Conservation (phyloP, 2,329 filamentous ascomycete genomes). For the Phialocephala sp. region DNA sequence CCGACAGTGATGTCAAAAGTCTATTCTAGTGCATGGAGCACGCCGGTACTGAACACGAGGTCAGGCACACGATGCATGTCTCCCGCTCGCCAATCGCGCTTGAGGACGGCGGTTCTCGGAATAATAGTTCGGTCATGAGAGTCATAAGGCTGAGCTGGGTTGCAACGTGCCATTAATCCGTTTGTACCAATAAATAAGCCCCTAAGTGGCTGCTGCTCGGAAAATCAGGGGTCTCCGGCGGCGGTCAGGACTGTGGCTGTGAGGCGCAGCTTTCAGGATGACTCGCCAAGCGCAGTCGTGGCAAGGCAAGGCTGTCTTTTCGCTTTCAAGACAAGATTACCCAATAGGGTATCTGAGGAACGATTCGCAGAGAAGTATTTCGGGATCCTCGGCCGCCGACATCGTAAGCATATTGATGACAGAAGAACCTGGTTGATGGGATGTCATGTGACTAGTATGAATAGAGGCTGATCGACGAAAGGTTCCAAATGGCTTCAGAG, state of each 20-base stretch:
- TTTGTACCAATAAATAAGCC: neutral
- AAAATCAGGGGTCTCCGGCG: neutral
- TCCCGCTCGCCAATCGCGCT: conserved; percentile 8
- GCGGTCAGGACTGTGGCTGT: conserved; percentile 6
- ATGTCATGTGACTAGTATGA: neutral
- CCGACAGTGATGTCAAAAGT: neutral
- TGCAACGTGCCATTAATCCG: conserved; percentile 7
- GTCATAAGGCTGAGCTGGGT: conserved; percentile 11
- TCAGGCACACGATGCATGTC: neutral
- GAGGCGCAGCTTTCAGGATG: conserved; percentile 7
- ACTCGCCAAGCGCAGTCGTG: neutral
- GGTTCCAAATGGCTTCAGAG: neutral
- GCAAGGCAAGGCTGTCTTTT: neutral
- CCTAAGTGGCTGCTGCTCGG: neutral
- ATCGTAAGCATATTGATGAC: neutral
- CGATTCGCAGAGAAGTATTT: neutral
- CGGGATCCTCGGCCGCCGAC: neutral
- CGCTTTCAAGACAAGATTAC: neutral
- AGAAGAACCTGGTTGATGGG: neutral
- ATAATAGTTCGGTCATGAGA: conserved; percentile 1
- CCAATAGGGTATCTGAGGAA: neutral
- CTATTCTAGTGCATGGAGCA: conserved; percentile 3
- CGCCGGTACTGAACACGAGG: conserved; percentile 2
- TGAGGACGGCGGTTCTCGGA: conserved; percentile 4
- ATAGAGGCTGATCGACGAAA: too few species aligned